Conservation (phyloP, 2,329 filamentous ascomycete species). For the Juglanconis juglandina region DNA sequence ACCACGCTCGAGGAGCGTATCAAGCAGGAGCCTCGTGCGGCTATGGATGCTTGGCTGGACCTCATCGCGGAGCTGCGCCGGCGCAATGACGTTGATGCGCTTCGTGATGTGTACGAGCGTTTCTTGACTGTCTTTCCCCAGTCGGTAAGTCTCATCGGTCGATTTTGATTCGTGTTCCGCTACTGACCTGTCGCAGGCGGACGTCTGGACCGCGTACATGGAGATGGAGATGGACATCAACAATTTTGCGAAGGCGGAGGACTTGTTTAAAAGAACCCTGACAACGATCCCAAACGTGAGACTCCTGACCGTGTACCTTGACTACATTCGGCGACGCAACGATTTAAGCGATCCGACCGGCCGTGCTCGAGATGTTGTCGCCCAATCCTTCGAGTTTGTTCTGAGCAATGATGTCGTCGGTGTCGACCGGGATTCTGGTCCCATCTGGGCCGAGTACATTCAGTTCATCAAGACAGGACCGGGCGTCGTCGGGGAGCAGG, state of each 20-base stretch:
- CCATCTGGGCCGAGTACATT: slow-evolving; percentile 92
- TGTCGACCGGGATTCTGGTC: slow-evolving; percentile 83
- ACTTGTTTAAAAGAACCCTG: slow-evolving; percentile 78
- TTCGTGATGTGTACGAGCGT: slow-evolving; percentile 75
- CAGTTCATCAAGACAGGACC: slow-evolving; percentile 88
- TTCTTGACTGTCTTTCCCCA: slow-evolving; percentile 88
- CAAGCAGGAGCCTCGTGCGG: slow-evolving; percentile 86
- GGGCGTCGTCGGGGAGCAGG: slow-evolving; percentile 76
- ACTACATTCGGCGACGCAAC: slow-evolving; percentile 89
- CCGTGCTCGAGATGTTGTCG: slow-evolving; percentile 73
- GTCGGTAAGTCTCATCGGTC: slow-evolving; percentile 64
- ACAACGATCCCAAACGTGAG: slow-evolving; percentile 76
- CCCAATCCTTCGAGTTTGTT: slow-evolving; percentile 87
- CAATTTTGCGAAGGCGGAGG: slow-evolving; percentile 75
- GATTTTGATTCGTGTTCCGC: slow-evolving; percentile 8
- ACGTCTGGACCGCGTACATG: slow-evolving; percentile 85
- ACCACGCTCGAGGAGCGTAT: slow-evolving; percentile 75
- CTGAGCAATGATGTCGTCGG: slow-evolving; percentile 72
- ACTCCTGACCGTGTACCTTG: slow-evolving; percentile 89
- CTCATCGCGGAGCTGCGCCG: slow-evolving; percentile 82
- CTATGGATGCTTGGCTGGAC: slow-evolving; percentile 85
- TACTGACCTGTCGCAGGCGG: slow-evolving; percentile 60
- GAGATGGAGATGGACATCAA: slow-evolving; percentile 87
- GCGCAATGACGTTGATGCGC: slow-evolving; percentile 77
- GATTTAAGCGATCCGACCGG: slow-evolving; percentile 80